Evolutionary conservation across 768 basidiomycete genomes (phyloP), one percentile per base, ranked within the genome.

Genomic region (Chlorophyllum brunneum): DNA sequence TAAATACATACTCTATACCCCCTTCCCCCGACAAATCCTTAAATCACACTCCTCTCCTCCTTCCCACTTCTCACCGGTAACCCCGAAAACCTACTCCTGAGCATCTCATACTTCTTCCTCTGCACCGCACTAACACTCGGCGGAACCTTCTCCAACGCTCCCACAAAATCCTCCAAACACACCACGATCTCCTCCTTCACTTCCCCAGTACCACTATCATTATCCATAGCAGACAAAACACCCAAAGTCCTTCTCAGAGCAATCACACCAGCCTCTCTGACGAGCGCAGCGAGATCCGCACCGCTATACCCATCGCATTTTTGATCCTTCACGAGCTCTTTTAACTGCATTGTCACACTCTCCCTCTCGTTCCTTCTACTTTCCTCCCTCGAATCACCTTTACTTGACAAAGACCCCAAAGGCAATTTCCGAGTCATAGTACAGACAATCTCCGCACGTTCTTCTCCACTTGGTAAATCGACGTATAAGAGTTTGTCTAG

Each of bases 401-500:
- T 29, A 50, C 13, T 55, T 60, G 11, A 36, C 34, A 16, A 18
- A 5, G n/a, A n/a, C n/a, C 74, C 77, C 23, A 94, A 66, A 0
- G 93, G 93, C 0, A 95, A 81, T 43, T 79, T 78, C 29, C 84
- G 75, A 30, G 78, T 75, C 61, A 95, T 74, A 4, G 92, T 94
- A 38, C 82, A 76, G 41, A 94, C 65, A 55, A 98, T 95, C 65
- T 97, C 94, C 5, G 77, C 80, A 18, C 93, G 83, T 66, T 95
- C 95, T 24, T 69, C 63, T 0, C 83, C 57, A 0, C 75, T 70
- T 18, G 94, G 95, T 0, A 95, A 75, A 67, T 95, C 94, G 60
- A 97, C 92, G 61, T 94, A 98, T 37, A 97, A 77, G 4, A 95
- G 78, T 66, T 97, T 97, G 71, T 97, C 95, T 9, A 98, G 79